These are phyloP conservation scores for Backusella circina DNA, from an alignment of 192 early-diverging fungal species.

Conservation along the genomic window DNA sequence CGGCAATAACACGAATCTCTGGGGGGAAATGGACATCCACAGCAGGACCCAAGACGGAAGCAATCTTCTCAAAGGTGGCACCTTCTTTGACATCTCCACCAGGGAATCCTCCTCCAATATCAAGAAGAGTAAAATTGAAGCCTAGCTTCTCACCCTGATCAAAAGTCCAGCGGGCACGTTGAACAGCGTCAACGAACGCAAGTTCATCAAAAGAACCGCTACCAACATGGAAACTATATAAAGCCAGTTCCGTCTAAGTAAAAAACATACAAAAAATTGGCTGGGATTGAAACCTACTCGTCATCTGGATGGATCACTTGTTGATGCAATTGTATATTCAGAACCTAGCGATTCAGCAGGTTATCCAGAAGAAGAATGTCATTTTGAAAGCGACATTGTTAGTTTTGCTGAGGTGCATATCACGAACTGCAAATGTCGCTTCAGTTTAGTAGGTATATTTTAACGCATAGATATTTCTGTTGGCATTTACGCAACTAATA, in stretches of 20 bases:
- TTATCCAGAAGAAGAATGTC: too few species aligned
- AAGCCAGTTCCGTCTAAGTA: background rate
- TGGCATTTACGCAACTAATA: conserved; percentile 68
- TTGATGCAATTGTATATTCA: too few species aligned
- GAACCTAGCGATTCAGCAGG: too few species aligned
- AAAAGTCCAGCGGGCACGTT: conserved; percentile 82
- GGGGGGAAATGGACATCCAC: conserved; percentile 78
- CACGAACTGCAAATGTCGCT: too few species aligned
- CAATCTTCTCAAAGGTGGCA: conserved; percentile 83
- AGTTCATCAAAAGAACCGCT: conserved; percentile 87
- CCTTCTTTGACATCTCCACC: conserved; percentile 70
- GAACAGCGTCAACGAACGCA: conserved; percentile 89
- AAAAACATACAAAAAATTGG: background rate
- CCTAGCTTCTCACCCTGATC: conserved; percentile 79
- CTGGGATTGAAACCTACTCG: conserved; percentile 17
- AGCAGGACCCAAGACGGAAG: conserved; percentile 69
- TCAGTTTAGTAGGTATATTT: too few species aligned
- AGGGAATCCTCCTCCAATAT: conserved; percentile 96
- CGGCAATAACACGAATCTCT: conserved; percentile 92
- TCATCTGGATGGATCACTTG: too few species aligned
- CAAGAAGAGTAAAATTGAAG: conserved; percentile 70
- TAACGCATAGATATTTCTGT: conserved; percentile 92
- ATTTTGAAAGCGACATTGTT: too few species aligned
- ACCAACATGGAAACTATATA: conserved; percentile 90
- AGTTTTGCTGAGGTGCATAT: too few species aligned